Evolutionary conservation across 1,284 basidiomycete species (phyloP).

Genomic region (Ganoderma meredithae): DNA sequence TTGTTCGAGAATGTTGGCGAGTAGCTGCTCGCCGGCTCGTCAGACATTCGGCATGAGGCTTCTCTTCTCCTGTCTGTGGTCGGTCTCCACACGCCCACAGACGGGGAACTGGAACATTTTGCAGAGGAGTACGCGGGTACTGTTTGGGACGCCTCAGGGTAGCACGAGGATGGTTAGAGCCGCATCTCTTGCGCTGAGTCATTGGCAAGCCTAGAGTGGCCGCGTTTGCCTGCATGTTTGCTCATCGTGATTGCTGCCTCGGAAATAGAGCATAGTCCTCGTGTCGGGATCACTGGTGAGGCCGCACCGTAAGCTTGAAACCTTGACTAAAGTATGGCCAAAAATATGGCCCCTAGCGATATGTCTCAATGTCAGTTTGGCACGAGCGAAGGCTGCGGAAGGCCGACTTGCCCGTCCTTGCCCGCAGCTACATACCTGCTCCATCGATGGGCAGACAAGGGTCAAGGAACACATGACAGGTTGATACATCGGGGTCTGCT

Average conservation of each 20-base stretch:
- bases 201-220: neutral
- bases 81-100: neutral
- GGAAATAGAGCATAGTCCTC: neutral
- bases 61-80: neutral
- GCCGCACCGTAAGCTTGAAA: neutral
- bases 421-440: neutral
- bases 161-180: neutral
- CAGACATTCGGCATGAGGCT: neutral
- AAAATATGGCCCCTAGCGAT: neutral
- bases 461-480: neutral
- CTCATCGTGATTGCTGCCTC: neutral
- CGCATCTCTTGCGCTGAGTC: neutral
- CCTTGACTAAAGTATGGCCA: neutral
- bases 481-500: no score
- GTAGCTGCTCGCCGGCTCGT: neutral
- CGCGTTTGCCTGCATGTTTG: neutral
- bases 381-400: neutral
- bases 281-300: neutral
- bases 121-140: neutral
- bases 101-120: conserved; percentile 4
- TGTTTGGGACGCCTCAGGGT: neutral
- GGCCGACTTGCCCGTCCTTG: neutral
- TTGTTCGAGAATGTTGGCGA: neutral
- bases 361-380: neutral
- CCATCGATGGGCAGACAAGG: neutral